A percentile compares a stretch with the other conserved stretches of the same genome.
These are phyloP conservation scores for Polysphondylium violaceum DNA, from an alignment of 78 protist genomes.

Conservation along the genomic window DNA sequence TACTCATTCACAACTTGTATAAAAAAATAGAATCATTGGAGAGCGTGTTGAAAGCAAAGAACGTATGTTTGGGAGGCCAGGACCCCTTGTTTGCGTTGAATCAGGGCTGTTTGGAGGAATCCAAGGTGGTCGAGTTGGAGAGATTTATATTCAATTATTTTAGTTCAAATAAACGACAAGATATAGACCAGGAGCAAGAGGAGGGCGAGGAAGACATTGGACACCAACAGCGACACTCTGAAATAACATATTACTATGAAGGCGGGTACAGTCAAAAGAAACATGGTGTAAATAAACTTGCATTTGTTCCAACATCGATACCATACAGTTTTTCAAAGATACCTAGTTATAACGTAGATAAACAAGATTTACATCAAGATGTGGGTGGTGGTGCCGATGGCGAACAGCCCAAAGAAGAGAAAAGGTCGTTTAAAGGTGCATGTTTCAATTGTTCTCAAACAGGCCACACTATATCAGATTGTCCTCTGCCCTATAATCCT, in stretches of 20 bases:
- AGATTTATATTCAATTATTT: conserved; percentile 22
- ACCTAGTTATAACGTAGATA: conserved; percentile 10
- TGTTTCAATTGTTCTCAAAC: conserved; percentile 56
- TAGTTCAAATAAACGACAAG: neutral
- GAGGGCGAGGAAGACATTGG: neutral
- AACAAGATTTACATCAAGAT: neutral
- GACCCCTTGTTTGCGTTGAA: conserved; percentile 45
- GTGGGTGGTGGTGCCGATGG: neutral
- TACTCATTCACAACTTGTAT: no score
- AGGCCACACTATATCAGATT: conserved; percentile 23
- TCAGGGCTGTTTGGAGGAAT: conserved; percentile 8
- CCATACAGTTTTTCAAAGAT: conserved; percentile 31
- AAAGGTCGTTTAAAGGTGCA: neutral
- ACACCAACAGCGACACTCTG: neutral
- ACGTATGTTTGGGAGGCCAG: neutral
- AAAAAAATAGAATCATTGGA: neutral
- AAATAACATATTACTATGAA: conserved; percentile 20
- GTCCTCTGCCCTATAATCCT: neutral
- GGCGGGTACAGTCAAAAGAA: neutral
- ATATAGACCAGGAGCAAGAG: neutral
- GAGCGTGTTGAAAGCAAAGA: neutral
- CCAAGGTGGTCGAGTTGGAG: conserved; percentile 7
- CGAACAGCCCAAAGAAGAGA: neutral
- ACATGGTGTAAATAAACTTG: neutral
- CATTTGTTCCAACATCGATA: neutral